Evolutionary conservation across 2,329 filamentous ascomycete genomes (phyloP), one percentile per base, ranked within the genome.

Genomic region (Gremmenia infestans): DNA sequence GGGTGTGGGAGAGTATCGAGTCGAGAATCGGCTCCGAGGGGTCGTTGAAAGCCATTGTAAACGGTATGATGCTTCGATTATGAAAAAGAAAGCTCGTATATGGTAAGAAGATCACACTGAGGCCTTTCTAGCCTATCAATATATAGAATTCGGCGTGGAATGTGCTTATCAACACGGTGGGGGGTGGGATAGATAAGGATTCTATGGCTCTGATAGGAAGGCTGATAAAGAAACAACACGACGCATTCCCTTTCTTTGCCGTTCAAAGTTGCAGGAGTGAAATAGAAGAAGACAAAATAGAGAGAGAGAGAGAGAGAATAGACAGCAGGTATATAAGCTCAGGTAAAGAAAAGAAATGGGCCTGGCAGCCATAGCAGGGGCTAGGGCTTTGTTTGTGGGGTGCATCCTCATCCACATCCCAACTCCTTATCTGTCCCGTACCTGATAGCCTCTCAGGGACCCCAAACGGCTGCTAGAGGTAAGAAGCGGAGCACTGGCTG

Each of bases 1-100:
- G 67, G 36, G 67, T 70, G 32, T 62, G 60, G 15, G 64, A 59
- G 15, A 66, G 66, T 46, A 65, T 68, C 48, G 67, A 67, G 46
- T 69, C 67, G 49, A 62, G 59, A 36, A 61, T 48, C 17, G 43
- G 17, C 17, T 47, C 45, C 5, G 52, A 46, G 17, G 45, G 39
- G 43, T 58, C 50, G 52, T 59, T 53, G 50, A 48, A 45, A 17
- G 53, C 54, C 65, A 67, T 68, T 52, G 50, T 65, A 59, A 53
- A 17, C 2, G 46, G 14, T 40, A 11, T 40, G 12, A 37, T 14
- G 12, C 15, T 39, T 40, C 25, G 32, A 60, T 58, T 43, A 59
- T 7, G n/a, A 52, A 57, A 52, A 47, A 43, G 45, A 55, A 60
- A 58, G 25, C 19, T 56, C 5, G 15, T 35, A 51, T 48, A 55